Percentiles rank a stretch among this genome's conserved stretches.
phyloP scores from a whole-genome alignment of 768 basidiomycete species.

The Lyophyllum atratum region DNA sequence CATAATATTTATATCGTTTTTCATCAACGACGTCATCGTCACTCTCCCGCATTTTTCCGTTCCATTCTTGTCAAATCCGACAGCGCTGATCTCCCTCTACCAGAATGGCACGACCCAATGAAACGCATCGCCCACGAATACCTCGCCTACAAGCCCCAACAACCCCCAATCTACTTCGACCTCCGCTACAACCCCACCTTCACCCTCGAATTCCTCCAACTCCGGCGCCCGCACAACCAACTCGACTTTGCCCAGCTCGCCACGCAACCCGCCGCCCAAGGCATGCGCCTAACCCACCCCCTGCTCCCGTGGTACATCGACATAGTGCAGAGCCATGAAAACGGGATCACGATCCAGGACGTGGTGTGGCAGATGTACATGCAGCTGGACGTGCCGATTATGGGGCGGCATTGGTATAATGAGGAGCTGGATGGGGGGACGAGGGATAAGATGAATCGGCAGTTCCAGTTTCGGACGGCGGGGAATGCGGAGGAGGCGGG shows the following conservation, averaged over 20 bases:
- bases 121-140: conserved; percentile 32
- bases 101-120: conserved; percentile 27
- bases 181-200: conserved; percentile 42
- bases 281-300: conserved; percentile 58
- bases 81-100: conserved; percentile 20
- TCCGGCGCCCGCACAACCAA: conserved; percentile 42
- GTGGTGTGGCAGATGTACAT: conserved; percentile 48
- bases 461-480: conserved; percentile 48
- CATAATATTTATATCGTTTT: background rate
- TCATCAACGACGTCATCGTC: background rate
- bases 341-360: conserved; percentile 62
- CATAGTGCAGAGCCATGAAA: conserved; percentile 41
- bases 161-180: conserved; percentile 49
- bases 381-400: conserved; percentile 47
- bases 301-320: conserved; percentile 72
- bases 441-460: conserved; percentile 40
- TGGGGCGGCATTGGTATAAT: conserved; percentile 58
- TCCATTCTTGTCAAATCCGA: background rate
- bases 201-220: conserved; percentile 42
- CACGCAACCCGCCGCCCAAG: conserved; percentile 48
- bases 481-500: conserved; percentile 30
- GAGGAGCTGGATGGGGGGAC: conserved; percentile 50
- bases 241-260: conserved; percentile 58
- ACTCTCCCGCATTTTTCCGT: background rate
- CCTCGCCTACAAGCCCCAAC: conserved; percentile 25